Percentiles rank a stretch among this genome's conserved stretches.
Evolutionary conservation across 495 filamentous ascomycete species (phyloP).

Genomic region (Trichoderma erinaceum): DNA sequence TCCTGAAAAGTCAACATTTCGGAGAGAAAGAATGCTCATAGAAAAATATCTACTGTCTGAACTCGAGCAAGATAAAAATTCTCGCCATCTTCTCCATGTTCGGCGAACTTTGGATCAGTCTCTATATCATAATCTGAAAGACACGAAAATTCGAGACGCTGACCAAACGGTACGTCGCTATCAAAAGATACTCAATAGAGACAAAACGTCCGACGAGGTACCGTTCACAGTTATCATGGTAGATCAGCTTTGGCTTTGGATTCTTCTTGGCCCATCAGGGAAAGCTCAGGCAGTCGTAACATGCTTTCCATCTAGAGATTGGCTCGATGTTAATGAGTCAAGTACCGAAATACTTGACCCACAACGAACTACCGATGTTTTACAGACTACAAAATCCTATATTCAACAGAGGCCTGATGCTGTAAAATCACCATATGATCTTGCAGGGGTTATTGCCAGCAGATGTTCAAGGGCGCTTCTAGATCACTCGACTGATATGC

Average conservation of each 20-base stretch:
- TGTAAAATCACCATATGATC: not conserved
- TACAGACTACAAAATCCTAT: not conserved
- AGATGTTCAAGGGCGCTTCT: constrained; percentile 3
- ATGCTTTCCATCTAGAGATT: not conserved
- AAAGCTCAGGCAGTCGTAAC: not conserved
- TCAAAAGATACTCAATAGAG: not conserved
- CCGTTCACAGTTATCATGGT: not conserved
- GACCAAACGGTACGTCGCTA: not conserved
- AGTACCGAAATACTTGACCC: not conserved
- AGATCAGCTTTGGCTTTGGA: not conserved
- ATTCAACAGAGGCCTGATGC: not conserved
- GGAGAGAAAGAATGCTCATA: not conserved
- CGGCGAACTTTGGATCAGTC: not conserved
- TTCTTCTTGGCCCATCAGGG: not conserved
- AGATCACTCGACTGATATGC: not conserved
- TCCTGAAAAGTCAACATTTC: not conserved
- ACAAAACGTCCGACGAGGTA: not conserved
- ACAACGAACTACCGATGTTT: not conserved
- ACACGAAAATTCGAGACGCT: not conserved
- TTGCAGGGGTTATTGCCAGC: not conserved
- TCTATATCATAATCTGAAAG: not conserved
- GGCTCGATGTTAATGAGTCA: not conserved
- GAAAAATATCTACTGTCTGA: not conserved
- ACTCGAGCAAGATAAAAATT: not conserved
- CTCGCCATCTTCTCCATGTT: not conserved